phyloP scores from a whole-genome alignment of 2,329 filamentous ascomycete genomes.

The Fusarium sp. region DNA sequence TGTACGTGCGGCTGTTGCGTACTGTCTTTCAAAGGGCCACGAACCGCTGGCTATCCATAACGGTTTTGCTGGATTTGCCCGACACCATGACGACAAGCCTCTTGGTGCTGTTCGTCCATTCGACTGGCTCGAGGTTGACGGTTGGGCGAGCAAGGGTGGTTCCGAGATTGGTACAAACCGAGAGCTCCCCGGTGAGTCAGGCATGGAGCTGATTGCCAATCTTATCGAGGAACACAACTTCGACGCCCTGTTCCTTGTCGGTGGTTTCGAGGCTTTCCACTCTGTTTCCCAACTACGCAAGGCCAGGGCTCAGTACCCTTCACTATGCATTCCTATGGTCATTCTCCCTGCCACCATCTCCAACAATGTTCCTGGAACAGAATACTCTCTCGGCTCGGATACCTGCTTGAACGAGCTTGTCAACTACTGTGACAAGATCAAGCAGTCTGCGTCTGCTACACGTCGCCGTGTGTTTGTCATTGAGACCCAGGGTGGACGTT shows the following conservation, averaged over 20 bases:
- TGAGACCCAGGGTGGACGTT: constrained; percentile 95
- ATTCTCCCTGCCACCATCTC: constrained; percentile 96
- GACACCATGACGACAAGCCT: constrained; percentile 88
- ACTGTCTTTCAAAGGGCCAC: constrained; percentile 92
- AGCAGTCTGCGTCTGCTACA: constrained; percentile 94
- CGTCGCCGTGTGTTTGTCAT: constrained; percentile 96
- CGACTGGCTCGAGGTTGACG: constrained; percentile 92
- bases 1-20: constrained; percentile 90
- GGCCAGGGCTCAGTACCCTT: constrained; percentile 81
- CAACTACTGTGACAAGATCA: constrained; percentile 96
- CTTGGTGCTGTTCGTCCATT: constrained; percentile 86
- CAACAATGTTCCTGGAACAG: constrained; percentile 97
- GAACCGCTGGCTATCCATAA: constrained; percentile 94
- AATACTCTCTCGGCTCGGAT: constrained; percentile 96
- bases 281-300: constrained; percentile 88
- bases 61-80: constrained; percentile 91
- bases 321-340: constrained; percentile 92
- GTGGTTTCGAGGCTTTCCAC: constrained; percentile 97
- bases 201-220: constrained; percentile 84
- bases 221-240: constrained; percentile 90
- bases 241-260: constrained; percentile 90
- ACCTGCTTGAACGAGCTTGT: constrained; percentile 97
- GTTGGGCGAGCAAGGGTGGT: constrained; percentile 95
- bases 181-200: constrained; percentile 85
- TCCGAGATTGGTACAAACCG: constrained; percentile 99